phyloP scores from a whole-genome alignment of 257 asterid genomes.

The Rehmannia glutinosa region DNA sequence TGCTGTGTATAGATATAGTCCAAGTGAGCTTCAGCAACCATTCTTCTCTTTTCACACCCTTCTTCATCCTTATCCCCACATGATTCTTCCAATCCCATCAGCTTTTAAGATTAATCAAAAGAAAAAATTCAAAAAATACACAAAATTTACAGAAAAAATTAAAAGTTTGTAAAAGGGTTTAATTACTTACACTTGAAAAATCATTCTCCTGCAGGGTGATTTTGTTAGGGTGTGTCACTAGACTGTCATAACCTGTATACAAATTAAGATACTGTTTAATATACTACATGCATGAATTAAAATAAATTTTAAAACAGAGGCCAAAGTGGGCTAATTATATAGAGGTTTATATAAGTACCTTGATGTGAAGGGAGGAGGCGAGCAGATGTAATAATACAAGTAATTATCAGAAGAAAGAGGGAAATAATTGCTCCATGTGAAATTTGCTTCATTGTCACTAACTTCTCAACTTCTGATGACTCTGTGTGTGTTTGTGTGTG shows the following conservation, averaged over 20 bases:
- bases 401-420: no score
- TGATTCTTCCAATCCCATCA: slow-evolving; percentile 52
- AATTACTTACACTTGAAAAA: slow-evolving; percentile 44
- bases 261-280: no score
- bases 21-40: slow-evolving; percentile 63
- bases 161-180: no score
- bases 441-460: slow-evolving; percentile 22
- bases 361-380: slow-evolving; percentile 16
- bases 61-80: slow-evolving; percentile 39
- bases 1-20: slow-evolving; percentile 67
- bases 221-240: background rate
- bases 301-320: background rate
- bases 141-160: no score
- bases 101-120: slow-evolving; percentile 19
- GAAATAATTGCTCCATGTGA: no score
- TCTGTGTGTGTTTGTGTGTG: background rate
- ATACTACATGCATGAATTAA: background rate
- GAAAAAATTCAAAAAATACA: no score
- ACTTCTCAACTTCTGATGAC: background rate
- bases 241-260: no score
- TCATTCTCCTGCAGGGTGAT: slow-evolving; percentile 22
- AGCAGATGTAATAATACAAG: slow-evolving; percentile 17
- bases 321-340: background rate
- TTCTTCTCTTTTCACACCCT: slow-evolving; percentile 51
- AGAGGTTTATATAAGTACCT: slow-evolving; percentile 10